A percentile compares a stretch with the other conserved stretches of the same genome.
phyloP scores from a whole-genome alignment of 805 yeast species.

The Yarrowia porcina region DNA sequence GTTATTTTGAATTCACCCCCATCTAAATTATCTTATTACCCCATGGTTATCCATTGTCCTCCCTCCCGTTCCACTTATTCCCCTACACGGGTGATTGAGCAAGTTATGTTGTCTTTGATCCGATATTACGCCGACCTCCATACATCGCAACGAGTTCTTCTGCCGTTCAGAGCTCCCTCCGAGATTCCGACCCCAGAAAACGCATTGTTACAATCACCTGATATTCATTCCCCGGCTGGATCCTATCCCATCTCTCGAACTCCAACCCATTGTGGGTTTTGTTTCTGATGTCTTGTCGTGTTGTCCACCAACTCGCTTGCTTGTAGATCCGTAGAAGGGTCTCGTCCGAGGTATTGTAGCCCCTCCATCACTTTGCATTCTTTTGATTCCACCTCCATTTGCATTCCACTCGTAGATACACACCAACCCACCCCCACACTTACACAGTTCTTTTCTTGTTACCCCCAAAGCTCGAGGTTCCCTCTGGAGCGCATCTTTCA shows the following conservation, averaged over 20 bases:
- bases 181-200: background rate
- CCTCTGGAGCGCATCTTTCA: background rate
- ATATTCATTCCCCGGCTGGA: background rate
- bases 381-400: background rate
- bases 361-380: background rate
- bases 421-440: no score
- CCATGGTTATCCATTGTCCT: background rate
- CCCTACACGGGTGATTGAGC: background rate
- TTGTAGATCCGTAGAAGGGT: conserved; percentile 15
- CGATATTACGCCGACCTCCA: background rate
- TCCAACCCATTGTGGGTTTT: background rate
- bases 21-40: conserved; percentile 9
- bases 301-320: background rate
- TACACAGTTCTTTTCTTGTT: background rate
- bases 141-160: background rate
- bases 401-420: background rate
- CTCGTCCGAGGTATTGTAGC: conserved; percentile 14
- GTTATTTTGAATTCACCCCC: background rate
- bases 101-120: background rate
- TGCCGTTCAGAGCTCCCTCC: no score
- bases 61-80: background rate
- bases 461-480: background rate
- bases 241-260: background rate
- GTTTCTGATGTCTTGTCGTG: background rate
- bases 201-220: background rate